Conservation (phyloP, 2,329 filamentous ascomycete genomes). For the Ceratocystis eucalypticola region DNA sequence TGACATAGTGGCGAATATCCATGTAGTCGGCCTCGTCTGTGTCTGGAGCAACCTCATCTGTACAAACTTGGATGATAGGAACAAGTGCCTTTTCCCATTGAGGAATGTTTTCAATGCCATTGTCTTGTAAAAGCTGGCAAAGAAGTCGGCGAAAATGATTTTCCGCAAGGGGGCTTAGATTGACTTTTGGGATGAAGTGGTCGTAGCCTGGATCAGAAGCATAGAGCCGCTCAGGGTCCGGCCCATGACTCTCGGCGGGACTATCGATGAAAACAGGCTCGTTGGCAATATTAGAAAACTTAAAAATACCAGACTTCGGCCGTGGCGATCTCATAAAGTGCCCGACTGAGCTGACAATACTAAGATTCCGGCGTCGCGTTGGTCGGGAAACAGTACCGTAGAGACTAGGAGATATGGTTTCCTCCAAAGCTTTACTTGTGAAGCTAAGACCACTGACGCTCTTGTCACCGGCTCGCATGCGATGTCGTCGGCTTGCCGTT, state of each 20-base stretch:
- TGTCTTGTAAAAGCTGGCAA: slow-evolving; percentile 68
- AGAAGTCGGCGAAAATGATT: slow-evolving; percentile 79
- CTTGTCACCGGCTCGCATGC: slow-evolving; percentile 60
- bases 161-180: slow-evolving; percentile 76
- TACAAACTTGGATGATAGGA: slow-evolving; percentile 79
- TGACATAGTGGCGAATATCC: slow-evolving; percentile 94
- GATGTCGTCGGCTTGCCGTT: slow-evolving; percentile 58
- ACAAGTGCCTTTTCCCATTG: slow-evolving; percentile 85
- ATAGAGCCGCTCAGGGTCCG: slow-evolving; percentile 11
- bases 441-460: slow-evolving; percentile 58
- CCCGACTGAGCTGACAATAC: slow-evolving; percentile 59
- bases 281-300: slow-evolving; percentile 41
- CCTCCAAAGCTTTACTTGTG: slow-evolving; percentile 54
- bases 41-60: slow-evolving; percentile 88
- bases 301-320: slow-evolving; percentile 42
- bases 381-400: slow-evolving; percentile 8
- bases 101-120: slow-evolving; percentile 53
- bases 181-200: slow-evolving; percentile 50
- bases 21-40: slow-evolving; percentile 85
- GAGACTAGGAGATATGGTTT: slow-evolving; percentile 35
- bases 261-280: slow-evolving; percentile 28
- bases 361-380: slow-evolving; percentile 62
- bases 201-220: slow-evolving; percentile 38
- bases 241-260: slow-evolving; percentile 8
- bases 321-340: slow-evolving; percentile 62